A percentile compares a stretch with the other conserved stretches of the same genome.
These are phyloP conservation scores for Solanum pinnatisectum DNA, from an alignment of 257 asterid genomes.

Conservation along the genomic window DNA sequence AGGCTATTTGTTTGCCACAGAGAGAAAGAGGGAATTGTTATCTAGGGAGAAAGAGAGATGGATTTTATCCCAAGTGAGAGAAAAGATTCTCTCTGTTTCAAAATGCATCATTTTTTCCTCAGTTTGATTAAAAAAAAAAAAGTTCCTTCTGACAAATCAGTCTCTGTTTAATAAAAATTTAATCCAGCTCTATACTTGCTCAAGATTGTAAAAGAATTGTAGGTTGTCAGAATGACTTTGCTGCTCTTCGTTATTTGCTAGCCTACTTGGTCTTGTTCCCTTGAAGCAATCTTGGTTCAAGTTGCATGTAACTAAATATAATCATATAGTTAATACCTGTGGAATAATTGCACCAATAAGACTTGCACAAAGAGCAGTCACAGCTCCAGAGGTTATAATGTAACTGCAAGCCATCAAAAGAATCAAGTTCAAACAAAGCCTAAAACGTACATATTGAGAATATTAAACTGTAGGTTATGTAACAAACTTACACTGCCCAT, in stretches of 20 bases:
- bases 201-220: not conserved
- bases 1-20: constrained; percentile 12
- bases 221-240: not conserved
- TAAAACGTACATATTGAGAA: not conserved
- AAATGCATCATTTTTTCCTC: not conserved
- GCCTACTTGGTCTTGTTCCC: not conserved
- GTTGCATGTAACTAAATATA: not conserved
- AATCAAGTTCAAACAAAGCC: not conserved
- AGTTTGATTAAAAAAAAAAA: not conserved
- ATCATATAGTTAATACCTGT: constrained; percentile 12
- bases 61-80: not conserved
- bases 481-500: constrained; percentile 31
- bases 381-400: constrained; percentile 26
- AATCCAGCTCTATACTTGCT: not conserved
- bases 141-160: not conserved
- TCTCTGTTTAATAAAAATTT: not conserved
- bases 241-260: not conserved
- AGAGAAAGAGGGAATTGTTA: not conserved
- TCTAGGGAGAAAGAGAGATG: not conserved
- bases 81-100: not conserved
- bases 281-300: not conserved
- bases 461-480: not conserved
- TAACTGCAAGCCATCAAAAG: constrained; percentile 10
- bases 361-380: constrained; percentile 34
- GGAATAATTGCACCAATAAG: constrained; percentile 34